A percentile compares a stretch with the other conserved stretches of the same genome.
phyloP scores from a whole-genome alignment of 2,329 filamentous ascomycete species.

The Spiromastix sp. region DNA sequence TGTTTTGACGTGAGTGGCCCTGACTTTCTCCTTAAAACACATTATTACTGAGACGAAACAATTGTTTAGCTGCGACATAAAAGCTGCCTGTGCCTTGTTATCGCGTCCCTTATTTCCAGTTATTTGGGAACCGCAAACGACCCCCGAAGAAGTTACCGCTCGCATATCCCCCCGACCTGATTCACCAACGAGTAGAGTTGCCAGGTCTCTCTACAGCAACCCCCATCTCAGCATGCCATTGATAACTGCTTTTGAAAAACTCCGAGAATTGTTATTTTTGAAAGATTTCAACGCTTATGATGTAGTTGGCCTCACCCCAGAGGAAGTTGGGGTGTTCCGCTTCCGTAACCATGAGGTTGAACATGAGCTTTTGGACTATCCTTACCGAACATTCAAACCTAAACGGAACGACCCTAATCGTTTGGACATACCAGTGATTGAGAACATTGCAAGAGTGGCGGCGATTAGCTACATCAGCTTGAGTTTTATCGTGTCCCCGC shows the following conservation, averaged over 20 bases:
- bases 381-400: slow-evolving; percentile 14
- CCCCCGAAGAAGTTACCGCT: slow-evolving; percentile 18
- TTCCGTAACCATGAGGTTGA: slow-evolving; percentile 25
- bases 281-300: slow-evolving; percentile 18
- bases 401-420: background rate
- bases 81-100: slow-evolving; percentile 24
- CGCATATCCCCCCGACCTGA: slow-evolving; percentile 20
- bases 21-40: background rate
- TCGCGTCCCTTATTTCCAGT: slow-evolving; percentile 25
- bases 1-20: slow-evolving; percentile 20
- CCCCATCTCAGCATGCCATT: slow-evolving; percentile 20
- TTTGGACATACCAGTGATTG: slow-evolving; percentile 14
- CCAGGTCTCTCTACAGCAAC: slow-evolving; percentile 19
- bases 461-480: slow-evolving; percentile 22
- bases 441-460: slow-evolving; percentile 21
- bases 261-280: slow-evolving; percentile 25
- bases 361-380: slow-evolving; percentile 28
- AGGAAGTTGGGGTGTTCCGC: slow-evolving; percentile 25
- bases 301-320: slow-evolving; percentile 12
- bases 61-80: slow-evolving; percentile 22
- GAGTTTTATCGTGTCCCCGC: slow-evolving; percentile 24
- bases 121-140: slow-evolving; percentile 21
- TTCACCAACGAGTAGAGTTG: slow-evolving; percentile 18
- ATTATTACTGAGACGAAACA: no score
- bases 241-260: slow-evolving; percentile 15